Evolutionary conservation across 495 filamentous ascomycete species (phyloP).

Genomic region (Daldinia childiae): DNA sequence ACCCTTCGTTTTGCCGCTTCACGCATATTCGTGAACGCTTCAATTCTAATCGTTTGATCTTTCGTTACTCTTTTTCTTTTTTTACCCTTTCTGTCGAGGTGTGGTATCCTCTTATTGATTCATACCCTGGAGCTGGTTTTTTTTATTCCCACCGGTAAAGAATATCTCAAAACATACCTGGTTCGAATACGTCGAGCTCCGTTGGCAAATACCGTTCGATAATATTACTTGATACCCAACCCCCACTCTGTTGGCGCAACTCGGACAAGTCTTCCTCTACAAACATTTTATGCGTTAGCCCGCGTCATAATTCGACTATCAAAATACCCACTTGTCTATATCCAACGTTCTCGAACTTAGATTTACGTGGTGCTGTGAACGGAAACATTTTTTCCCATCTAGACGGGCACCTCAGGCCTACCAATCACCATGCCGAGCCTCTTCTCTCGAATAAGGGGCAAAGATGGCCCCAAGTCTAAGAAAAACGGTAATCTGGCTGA

Average conservation of each 20-base stretch:
- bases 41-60: slow-evolving; percentile 39
- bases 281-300: slow-evolving; percentile 30
- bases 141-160: slow-evolving; percentile 17
- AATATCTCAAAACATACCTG: slow-evolving; percentile 28
- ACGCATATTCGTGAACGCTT: slow-evolving; percentile 27
- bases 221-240: slow-evolving; percentile 47
- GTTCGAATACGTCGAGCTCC: slow-evolving; percentile 23
- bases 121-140: slow-evolving; percentile 16
- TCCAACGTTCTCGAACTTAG: slow-evolving; percentile 15
- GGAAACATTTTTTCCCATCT: slow-evolving; percentile 16
- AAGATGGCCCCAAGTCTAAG: slow-evolving; percentile 68
- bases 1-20: slow-evolving; percentile 38
- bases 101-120: slow-evolving; percentile 24
- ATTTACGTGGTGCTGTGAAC: slow-evolving; percentile 14
- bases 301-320: slow-evolving; percentile 34
- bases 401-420: slow-evolving; percentile 15
- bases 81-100: slow-evolving; percentile 34
- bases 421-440: slow-evolving; percentile 64
- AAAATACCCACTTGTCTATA: slow-evolving; percentile 20
- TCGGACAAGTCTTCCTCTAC: slow-evolving; percentile 34
- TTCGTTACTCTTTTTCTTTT: slow-evolving; percentile 20
- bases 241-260: slow-evolving; percentile 44
- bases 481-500: slow-evolving; percentile 59
- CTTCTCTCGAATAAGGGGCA: slow-evolving; percentile 79
- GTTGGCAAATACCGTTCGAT: slow-evolving; percentile 42